Evolutionary conservation across 2,329 filamentous ascomycete genomes (phyloP), one percentile per base, ranked within the genome.

Genomic region (Stromatinia cepivora): DNA sequence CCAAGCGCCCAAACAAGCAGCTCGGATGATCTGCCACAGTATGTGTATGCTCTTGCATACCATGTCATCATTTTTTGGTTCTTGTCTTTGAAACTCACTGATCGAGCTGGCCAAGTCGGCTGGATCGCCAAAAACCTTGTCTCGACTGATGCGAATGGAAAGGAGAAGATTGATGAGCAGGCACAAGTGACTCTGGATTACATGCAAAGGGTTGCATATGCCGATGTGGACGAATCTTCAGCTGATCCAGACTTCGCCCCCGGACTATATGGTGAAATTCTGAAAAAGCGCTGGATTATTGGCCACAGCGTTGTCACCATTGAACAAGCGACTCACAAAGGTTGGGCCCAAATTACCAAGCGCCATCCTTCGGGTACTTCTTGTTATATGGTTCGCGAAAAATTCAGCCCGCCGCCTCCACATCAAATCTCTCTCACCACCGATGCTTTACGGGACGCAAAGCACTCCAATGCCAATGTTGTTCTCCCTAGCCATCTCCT

Each of bases 61-160:
- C 94, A 98, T 78, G 93, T 97, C 75, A 94, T 99, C 73, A 91
- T 93, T 1, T 97, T 97, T 78, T 99, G 95, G 95, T 99, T 98
- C 78, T 85, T 99, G 74, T 92, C 93, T 0, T 80, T 99, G 75
- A 94, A 93, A 76, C 85, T 97, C 65, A 87, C 90, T 50, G 93
- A 97, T 77, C 89, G 95, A 64, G 87, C 90, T 46, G 92, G 88
- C 71, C 90, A 97, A 73, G 93, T 97, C 65, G 88, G 89, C 39
- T 97, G 93, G 92, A 97, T 99, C 72, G 90, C 92, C 15, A 93
- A 90, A 76, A 93, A 93, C 72, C 84, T 99, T 17, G 83, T 87
- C 13, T 94, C 94, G 75, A 90, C 86, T 11, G 92, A 97, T 76
- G 86, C 87, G 34, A 87, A 90, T 70, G 92, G 93, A 22, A 88